Evolutionary conservation across 495 filamentous ascomycete species (phyloP).

Genomic region (Aspergillus coremiiformis): DNA sequence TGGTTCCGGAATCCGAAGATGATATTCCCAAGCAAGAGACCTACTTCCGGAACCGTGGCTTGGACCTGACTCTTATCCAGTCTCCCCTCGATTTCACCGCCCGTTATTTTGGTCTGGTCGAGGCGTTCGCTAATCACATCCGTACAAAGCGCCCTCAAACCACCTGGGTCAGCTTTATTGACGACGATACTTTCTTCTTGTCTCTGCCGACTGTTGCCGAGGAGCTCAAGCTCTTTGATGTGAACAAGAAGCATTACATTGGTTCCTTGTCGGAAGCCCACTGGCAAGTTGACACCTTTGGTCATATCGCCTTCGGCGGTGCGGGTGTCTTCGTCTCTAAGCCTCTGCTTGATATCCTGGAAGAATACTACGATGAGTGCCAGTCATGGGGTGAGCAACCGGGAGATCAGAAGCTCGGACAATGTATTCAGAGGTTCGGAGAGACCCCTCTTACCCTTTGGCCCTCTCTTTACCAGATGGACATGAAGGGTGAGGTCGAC

Average conservation of each 20-base stretch:
- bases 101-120: slow-evolving; percentile 57
- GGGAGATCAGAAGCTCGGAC: slow-evolving; percentile 55
- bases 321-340: slow-evolving; percentile 60
- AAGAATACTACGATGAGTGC: slow-evolving; percentile 48
- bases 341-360: slow-evolving; percentile 49
- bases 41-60: slow-evolving; percentile 42
- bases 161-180: slow-evolving; percentile 57
- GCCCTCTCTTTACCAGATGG: slow-evolving; percentile 56
- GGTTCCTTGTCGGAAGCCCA: slow-evolving; percentile 59
- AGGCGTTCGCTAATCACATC: slow-evolving; percentile 46
- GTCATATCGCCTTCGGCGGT: slow-evolving; percentile 61
- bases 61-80: slow-evolving; percentile 49
- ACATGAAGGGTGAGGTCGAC: slow-evolving; percentile 51
- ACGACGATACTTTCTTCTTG: slow-evolving; percentile 71
- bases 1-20: slow-evolving; percentile 42
- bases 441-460: slow-evolving; percentile 50
- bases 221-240: slow-evolving; percentile 49
- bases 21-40: slow-evolving; percentile 38
- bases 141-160: slow-evolving; percentile 45
- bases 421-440: slow-evolving; percentile 53
- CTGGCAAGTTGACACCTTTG: slow-evolving; percentile 50
- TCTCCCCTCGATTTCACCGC: slow-evolving; percentile 51
- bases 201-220: slow-evolving; percentile 47
- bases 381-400: slow-evolving; percentile 42
- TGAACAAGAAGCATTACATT: slow-evolving; percentile 48